Evolutionary conservation across 495 filamentous ascomycete genomes (phyloP).

Genomic region (Lasiosphaeria hispida): DNA sequence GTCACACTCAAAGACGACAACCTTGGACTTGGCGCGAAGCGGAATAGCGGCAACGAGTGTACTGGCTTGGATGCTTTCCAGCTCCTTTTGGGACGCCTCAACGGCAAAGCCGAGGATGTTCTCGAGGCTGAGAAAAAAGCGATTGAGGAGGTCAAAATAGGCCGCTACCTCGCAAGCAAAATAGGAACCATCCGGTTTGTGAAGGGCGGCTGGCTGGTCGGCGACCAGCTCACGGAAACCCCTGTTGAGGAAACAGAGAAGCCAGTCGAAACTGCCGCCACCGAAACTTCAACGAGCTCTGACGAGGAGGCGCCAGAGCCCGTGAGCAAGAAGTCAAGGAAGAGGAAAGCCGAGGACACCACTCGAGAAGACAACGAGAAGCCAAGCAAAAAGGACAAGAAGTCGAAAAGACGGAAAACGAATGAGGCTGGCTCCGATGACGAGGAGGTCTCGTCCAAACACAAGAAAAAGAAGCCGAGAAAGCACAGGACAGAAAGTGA

Average conservation of each 20-base stretch:
- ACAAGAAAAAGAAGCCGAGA: slow-evolving; percentile 42
- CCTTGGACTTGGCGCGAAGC: slow-evolving; percentile 79
- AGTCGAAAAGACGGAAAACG: slow-evolving; percentile 41
- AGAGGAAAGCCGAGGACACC: slow-evolving; percentile 22
- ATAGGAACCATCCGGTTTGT: slow-evolving; percentile 78
- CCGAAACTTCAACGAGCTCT: not conserved
- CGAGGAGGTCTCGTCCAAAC: slow-evolving; percentile 27
- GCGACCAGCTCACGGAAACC: slow-evolving; percentile 45
- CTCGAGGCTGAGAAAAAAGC: slow-evolving; percentile 62
- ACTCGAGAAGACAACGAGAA: slow-evolving; percentile 30
- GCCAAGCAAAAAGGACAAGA: slow-evolving; percentile 36
- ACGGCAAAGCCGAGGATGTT: slow-evolving; percentile 73
- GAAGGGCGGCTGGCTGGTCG: slow-evolving; percentile 71
- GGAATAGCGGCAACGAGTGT: slow-evolving; percentile 65
- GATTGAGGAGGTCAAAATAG: slow-evolving; percentile 61
- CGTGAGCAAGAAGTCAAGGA: slow-evolving; percentile 19
- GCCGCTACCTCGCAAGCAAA: slow-evolving; percentile 64
- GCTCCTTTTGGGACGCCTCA: slow-evolving; percentile 79
- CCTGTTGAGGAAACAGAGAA: slow-evolving; percentile 5
- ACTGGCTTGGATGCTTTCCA: slow-evolving; percentile 82
- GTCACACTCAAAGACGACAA: slow-evolving; percentile 85
- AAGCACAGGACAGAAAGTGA: slow-evolving; percentile 29
- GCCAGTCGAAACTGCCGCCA: not conserved
- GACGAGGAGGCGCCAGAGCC: slow-evolving; percentile 4
- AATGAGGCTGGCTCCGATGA: slow-evolving; percentile 30